phyloP scores from a whole-genome alignment of 805 yeast genomes.

The Monosporozyma aerobia region DNA sequence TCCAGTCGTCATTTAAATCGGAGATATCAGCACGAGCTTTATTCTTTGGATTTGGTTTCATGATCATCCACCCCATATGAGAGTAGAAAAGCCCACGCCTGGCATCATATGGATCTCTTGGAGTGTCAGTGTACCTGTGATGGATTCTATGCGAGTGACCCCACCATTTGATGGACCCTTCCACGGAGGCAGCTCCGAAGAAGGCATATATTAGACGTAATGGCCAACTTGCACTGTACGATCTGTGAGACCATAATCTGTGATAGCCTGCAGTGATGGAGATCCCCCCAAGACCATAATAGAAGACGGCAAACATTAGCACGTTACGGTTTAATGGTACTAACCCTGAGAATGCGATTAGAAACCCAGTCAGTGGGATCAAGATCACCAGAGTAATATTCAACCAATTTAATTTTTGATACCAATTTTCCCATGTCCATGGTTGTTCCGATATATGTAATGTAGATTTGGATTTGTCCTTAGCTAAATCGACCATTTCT shows the following conservation, averaged over 20 bases:
- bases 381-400: conserved; percentile 55
- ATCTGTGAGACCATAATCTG: conserved; percentile 68
- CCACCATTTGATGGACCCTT: conserved; percentile 89
- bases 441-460: conserved; percentile 69
- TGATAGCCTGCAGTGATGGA: conserved; percentile 84
- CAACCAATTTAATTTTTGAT: conserved; percentile 69
- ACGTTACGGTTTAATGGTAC: conserved; percentile 45
- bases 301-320: conserved; percentile 36
- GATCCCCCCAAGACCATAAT: conserved; percentile 55
- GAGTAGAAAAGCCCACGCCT: conserved; percentile 76
- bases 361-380: conserved; percentile 49
- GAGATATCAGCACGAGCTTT: conserved; percentile 76
- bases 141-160: conserved; percentile 77
- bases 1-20: conserved; percentile 70
- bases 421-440: conserved; percentile 67
- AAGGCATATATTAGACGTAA: conserved; percentile 58
- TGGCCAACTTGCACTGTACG: conserved; percentile 55
- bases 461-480: neutral
- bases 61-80: conserved; percentile 81
- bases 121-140: conserved; percentile 78
- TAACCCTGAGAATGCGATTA: conserved; percentile 31
- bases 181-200: conserved; percentile 76
- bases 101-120: conserved; percentile 80
- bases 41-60: conserved; percentile 71
- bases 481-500: conserved; percentile 42